phyloP scores from a whole-genome alignment of 2,329 filamentous ascomycete genomes.

The Aspergillus pseudoviridinutans region DNA sequence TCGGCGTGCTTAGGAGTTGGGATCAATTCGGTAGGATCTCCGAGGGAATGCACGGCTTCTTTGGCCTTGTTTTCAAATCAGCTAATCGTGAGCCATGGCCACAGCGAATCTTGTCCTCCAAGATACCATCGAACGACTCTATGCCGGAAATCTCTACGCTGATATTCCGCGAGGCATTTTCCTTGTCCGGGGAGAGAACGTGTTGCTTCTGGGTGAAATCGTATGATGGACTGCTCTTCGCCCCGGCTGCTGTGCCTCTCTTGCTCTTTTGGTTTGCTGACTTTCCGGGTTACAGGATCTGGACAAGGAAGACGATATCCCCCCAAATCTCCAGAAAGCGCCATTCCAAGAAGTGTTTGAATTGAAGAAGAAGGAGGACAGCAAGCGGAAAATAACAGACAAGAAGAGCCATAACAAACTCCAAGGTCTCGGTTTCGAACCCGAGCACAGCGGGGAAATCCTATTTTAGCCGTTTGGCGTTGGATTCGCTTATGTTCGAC shows the following conservation, averaged over 20 bases:
- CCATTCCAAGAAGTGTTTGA: constrained; percentile 66
- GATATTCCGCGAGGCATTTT: constrained; percentile 85
- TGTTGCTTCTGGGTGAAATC: constrained; percentile 91
- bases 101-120: constrained; percentile 92
- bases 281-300: constrained; percentile 59
- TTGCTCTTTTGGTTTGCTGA: neutral
- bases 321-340: constrained; percentile 63
- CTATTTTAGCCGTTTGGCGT: constrained; percentile 54
- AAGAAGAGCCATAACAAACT: constrained; percentile 69
- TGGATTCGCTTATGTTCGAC: constrained; percentile 3
- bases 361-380: constrained; percentile 68
- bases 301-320: constrained; percentile 88
- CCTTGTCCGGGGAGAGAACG: constrained; percentile 92
- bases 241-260: neutral
- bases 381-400: constrained; percentile 65
- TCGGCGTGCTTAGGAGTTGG: constrained; percentile 90
- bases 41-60: neutral
- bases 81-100: neutral
- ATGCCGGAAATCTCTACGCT: constrained; percentile 69
- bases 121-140: constrained; percentile 85
- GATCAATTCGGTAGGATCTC: constrained; percentile 82
- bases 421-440: constrained; percentile 78
- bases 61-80: neutral
- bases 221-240: constrained; percentile 33
- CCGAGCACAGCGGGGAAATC: constrained; percentile 74